These are phyloP conservation scores for Quercus agrifolia DNA, from an alignment of 306 rosid species.

Conservation along the genomic window DNA sequence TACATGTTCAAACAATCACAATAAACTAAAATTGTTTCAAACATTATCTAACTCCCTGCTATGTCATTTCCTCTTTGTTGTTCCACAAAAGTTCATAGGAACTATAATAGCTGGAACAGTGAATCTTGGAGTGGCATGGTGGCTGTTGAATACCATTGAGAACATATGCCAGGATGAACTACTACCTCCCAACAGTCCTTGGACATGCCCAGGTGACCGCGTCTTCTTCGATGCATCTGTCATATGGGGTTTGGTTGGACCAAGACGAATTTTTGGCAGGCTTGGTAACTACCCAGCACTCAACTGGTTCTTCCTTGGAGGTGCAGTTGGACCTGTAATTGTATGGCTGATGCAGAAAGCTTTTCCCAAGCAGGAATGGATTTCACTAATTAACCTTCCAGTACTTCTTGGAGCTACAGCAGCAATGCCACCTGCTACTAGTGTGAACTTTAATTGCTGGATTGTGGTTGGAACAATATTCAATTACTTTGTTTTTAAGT, in stretches of 20 bases:
- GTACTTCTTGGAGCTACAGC: constrained; percentile 78
- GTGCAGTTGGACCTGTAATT: constrained; percentile 63
- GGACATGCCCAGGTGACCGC: constrained; percentile 71
- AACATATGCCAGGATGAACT: constrained; percentile 57
- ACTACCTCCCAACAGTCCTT: constrained; percentile 59
- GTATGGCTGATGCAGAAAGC: constrained; percentile 67
- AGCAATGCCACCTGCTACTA: constrained; percentile 75
- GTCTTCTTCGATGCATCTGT: constrained; percentile 86
- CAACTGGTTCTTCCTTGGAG: constrained; percentile 87
- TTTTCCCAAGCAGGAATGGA: constrained; percentile 74
- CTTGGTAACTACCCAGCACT: constrained; percentile 60
- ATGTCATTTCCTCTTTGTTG: background rate
- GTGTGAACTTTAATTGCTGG: constrained; percentile 79
- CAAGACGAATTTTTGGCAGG: constrained; percentile 57
- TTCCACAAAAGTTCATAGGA: constrained; percentile 55
- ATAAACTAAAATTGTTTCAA: background rate
- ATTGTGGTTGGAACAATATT: constrained; percentile 59
- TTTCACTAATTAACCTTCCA: constrained; percentile 74
- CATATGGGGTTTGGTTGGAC: constrained; percentile 88
- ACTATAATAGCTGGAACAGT: constrained; percentile 75
- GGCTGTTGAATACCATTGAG: constrained; percentile 53
- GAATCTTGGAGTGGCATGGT: constrained; percentile 74
- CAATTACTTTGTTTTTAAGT: constrained; percentile 76
- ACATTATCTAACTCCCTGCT: background rate
- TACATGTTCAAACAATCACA: background rate